Conservation (phyloP, 164 flowering plant species). For the Pachysandra terminalis region DNA sequence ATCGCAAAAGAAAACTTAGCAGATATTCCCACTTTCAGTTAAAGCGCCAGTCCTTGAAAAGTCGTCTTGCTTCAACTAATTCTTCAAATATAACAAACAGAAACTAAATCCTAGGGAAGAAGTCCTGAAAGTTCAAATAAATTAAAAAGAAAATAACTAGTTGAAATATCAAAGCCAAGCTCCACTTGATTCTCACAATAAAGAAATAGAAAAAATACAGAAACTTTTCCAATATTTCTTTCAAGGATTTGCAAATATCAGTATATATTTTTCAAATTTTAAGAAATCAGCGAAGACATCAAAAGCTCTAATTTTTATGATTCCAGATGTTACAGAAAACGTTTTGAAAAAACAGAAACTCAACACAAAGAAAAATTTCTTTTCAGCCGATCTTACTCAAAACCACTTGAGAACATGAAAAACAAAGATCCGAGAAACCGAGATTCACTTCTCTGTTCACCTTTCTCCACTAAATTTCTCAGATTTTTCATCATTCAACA, state of each 20-base stretch:
- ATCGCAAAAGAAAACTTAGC: not conserved
- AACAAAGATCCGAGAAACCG: not conserved
- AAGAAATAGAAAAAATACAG: not conserved
- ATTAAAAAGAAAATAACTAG: not conserved
- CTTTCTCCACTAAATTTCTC: not conserved
- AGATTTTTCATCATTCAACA: not conserved
- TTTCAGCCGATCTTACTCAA: not conserved
- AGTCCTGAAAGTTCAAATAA: not conserved
- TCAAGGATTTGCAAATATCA: not conserved
- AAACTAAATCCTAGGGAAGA: not conserved
- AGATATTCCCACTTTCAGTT: not conserved
- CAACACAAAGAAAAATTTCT: not conserved
- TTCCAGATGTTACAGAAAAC: not conserved
- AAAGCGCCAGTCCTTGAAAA: not conserved
- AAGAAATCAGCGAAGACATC: not conserved
- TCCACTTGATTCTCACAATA: not conserved
- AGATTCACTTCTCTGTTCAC: not conserved
- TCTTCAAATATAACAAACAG: not conserved
- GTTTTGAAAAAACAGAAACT: not conserved
- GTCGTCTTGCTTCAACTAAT: not conserved
- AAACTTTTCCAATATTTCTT: not conserved
- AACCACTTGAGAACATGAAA: no score
- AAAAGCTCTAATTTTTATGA: not conserved
- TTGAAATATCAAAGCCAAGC: no score
- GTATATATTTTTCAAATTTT: not conserved